Evolutionary conservation across 495 filamentous ascomycete genomes (phyloP), one percentile per base, ranked within the genome.

Genomic region (Talaromyces adpressus): DNA sequence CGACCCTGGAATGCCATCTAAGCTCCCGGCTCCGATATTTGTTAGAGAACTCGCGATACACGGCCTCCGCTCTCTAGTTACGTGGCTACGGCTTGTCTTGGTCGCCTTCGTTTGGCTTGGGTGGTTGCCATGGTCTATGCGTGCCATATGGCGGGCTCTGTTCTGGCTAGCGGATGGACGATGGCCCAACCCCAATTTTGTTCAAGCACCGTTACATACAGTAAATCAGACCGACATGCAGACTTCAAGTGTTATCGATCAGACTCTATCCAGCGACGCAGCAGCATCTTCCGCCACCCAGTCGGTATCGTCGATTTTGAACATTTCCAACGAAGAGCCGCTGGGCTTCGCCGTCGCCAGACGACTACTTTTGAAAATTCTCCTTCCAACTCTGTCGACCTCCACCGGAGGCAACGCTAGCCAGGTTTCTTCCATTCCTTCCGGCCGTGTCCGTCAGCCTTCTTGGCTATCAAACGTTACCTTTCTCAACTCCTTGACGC

Each of bases 81-180:
- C 88, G 8, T 95, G 90, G 89, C 72, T 89, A 63, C 82, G 94
- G 56, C 89, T 86, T 49, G 69, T 87, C 32, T 75, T 99, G 61
- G 94, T 98, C 9, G 83, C 81, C 2, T 87, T 89, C 63, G 91
- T 98, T 29, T 99, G 94, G 94, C 77, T 96, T 47, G 85, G 87
- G 9, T 88, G 88, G 81, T 77, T 99, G 57, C 94, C 94, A 2
- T 99, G 90, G 81, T 85, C 89, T 36, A 94, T 97, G 85, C 84
- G 94, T 54, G 87, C 89, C 36, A 87, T 95, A 23, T 99, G 94
- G 94, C 82, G 92, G 54, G 86, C 89, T 62, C 76, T 97, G 59
- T 97, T 99, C 76, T 98, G 93, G 93, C 76, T 98, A 62, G 93
- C 89, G 39, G 95, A 99, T 77, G 94, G 92, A 49, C 90, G 90